Conservation (phyloP, 2,329 filamentous ascomycete species). For the Aspergillus intermedius region DNA sequence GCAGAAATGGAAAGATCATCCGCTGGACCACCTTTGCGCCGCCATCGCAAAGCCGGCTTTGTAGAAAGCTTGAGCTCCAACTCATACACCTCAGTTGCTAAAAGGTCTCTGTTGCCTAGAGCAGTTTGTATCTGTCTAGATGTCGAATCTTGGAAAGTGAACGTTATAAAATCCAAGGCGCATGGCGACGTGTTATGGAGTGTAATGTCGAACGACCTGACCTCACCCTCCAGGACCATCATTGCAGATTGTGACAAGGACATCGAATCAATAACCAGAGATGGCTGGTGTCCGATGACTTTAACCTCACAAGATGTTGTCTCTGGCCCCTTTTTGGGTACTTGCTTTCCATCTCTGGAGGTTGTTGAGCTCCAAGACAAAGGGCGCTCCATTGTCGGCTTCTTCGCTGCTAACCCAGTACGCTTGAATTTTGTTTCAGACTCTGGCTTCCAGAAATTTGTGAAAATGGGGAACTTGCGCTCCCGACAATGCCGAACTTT, state of each 20-base stretch:
- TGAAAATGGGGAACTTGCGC: slow-evolving; percentile 77
- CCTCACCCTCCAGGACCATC: slow-evolving; percentile 91
- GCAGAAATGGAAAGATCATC: slow-evolving; percentile 58
- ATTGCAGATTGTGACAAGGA: slow-evolving; percentile 76
- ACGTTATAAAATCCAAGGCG: slow-evolving; percentile 73
- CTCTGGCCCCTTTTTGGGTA: slow-evolving; percentile 29
- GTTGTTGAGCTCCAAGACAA: slow-evolving; percentile 39
- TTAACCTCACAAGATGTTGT: slow-evolving; percentile 50
- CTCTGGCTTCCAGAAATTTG: slow-evolving; percentile 65
- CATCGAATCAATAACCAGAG: slow-evolving; percentile 67
- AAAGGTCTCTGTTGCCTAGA: slow-evolving; percentile 67
- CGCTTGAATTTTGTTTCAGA: slow-evolving; percentile 68
- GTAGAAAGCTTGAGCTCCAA: slow-evolving; percentile 72
- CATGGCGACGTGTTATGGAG: slow-evolving; percentile 72
- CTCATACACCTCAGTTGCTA: slow-evolving; percentile 75
- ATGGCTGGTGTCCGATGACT: slow-evolving; percentile 73
- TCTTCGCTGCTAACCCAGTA: slow-evolving; percentile 58
- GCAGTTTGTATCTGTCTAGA: slow-evolving; percentile 69
- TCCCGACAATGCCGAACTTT: slow-evolving; percentile 76
- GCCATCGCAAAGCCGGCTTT: slow-evolving; percentile 57
- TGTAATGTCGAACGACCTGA: slow-evolving; percentile 67
- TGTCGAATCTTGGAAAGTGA: slow-evolving; percentile 86
- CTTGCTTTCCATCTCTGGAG: slow-evolving; percentile 28
- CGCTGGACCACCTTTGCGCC: slow-evolving; percentile 45
- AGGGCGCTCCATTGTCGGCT: slow-evolving; percentile 42